phyloP scores from a whole-genome alignment of 208 protist genomes.

The Trypanosoma mega region DNA sequence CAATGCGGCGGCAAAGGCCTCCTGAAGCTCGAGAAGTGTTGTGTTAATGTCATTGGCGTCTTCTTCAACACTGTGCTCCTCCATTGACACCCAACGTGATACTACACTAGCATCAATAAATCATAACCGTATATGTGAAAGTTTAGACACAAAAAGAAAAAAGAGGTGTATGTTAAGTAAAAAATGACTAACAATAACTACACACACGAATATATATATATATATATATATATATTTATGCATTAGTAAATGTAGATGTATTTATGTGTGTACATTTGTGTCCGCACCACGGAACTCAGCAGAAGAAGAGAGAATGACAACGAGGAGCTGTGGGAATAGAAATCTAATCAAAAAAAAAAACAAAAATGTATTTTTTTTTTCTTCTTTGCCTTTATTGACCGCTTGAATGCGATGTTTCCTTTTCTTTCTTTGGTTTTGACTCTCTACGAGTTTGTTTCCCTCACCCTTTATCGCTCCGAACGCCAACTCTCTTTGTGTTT shows the following conservation, averaged over 20 bases:
- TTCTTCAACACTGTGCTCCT: constrained; percentile 21
- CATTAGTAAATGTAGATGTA: constrained; percentile 1
- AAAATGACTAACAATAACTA: neutral
- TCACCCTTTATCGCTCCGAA: too few species aligned
- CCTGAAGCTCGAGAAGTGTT: constrained; percentile 68
- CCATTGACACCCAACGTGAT: neutral
- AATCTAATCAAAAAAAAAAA: too few species aligned
- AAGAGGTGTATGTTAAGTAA: neutral
- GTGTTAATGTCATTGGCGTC: constrained; percentile 70
- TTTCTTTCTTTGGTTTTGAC: too few species aligned
- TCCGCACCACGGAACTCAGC: too few species aligned
- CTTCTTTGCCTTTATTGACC: neutral
- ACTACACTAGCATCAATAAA: neutral
- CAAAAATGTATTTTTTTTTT: neutral
- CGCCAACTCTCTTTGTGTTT: too few species aligned
- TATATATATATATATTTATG: constrained; percentile 4
- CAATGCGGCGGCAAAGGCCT: constrained; percentile 68
- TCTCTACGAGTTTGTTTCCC: too few species aligned
- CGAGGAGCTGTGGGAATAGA: too few species aligned
- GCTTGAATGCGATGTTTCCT: too few species aligned
- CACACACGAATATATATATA: constrained; percentile 6
- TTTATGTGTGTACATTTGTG: constrained; percentile 11
- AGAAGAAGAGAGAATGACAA: too few species aligned
- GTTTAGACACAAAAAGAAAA: neutral
- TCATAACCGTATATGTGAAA: neutral